Evolutionary conservation across 2,329 filamentous ascomycete species (phyloP).

Genomic region (Neocatenulostroma microsporum): DNA sequence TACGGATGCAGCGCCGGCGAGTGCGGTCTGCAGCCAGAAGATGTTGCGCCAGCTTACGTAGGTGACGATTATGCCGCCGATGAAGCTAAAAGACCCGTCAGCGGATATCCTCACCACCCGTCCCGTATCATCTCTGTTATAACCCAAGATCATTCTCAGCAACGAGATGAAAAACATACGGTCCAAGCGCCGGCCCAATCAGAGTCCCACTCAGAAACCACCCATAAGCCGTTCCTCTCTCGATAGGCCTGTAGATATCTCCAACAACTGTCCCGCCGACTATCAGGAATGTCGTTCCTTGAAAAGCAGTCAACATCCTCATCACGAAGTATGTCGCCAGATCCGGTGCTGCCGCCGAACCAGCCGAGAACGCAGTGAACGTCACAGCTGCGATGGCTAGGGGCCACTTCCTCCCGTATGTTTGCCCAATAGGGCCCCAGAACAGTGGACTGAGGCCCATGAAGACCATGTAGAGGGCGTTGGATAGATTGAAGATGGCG

Average conservation of each 20-base stretch:
- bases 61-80: constrained; percentile 70
- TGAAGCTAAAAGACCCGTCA: constrained; percentile 46
- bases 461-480: constrained; percentile 65
- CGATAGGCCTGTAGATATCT: constrained; percentile 47
- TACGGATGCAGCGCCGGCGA: constrained; percentile 53
- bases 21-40: constrained; percentile 67
- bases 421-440: constrained; percentile 59
- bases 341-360: constrained; percentile 64
- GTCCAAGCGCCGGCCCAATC: constrained; percentile 60
- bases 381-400: constrained; percentile 51
- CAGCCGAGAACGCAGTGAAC: constrained; percentile 63
- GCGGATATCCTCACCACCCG: too few relatives aligned
- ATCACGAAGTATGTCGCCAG: constrained; percentile 66
- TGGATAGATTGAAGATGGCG: constrained; percentile 63
- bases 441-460: constrained; percentile 65
- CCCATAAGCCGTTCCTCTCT: constrained; percentile 63
- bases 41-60: constrained; percentile 65
- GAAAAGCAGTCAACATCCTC: constrained; percentile 64
- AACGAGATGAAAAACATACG: too few relatives aligned
- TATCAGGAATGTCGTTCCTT: constrained; percentile 66
- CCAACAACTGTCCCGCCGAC: constrained; percentile 64
- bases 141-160: too few relatives aligned
- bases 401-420: constrained; percentile 45
- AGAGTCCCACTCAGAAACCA: constrained; percentile 57
- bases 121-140: too few relatives aligned